Percentiles rank a stretch among this genome's conserved stretches.
phyloP scores from a whole-genome alignment of 2,329 filamentous ascomycete species.

The Penicillium occitanis region DNA sequence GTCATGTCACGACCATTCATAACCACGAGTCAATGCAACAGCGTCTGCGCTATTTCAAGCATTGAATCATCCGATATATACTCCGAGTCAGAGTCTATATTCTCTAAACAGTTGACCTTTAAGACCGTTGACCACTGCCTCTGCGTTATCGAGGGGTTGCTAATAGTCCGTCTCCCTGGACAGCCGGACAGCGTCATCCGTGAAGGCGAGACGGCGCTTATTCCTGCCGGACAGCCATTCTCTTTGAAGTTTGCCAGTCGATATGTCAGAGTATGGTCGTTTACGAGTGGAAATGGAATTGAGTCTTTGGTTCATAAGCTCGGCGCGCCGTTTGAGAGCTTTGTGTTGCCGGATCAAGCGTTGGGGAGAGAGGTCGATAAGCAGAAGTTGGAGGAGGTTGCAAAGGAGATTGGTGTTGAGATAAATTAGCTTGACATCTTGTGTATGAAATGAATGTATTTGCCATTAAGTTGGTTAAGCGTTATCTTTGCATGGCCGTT shows the following conservation, averaged over 20 bases:
- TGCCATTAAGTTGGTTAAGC: not conserved
- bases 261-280: slow-evolving; percentile 51
- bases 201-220: not conserved
- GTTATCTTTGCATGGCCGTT: not conserved
- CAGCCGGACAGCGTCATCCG: not conserved
- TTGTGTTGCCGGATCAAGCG: slow-evolving; percentile 43
- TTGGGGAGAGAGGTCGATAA: not conserved
- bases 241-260: slow-evolving; percentile 46
- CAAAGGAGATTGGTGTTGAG: not conserved
- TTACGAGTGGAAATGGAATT: slow-evolving; percentile 53
- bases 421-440: not conserved
- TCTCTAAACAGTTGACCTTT: not conserved
- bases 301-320: slow-evolving; percentile 47
- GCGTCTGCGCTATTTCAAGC: slow-evolving; percentile 55
- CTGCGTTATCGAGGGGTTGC: not conserved
- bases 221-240: not conserved
- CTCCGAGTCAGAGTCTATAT: slow-evolving; percentile 45
- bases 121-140: not conserved
- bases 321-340: slow-evolving; percentile 35
- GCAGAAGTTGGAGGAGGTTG: not conserved
- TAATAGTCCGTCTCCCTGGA: not conserved
- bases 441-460: not conserved
- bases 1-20: slow-evolving; percentile 52
- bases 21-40: slow-evolving; percentile 49
- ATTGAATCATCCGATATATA: slow-evolving; percentile 46